phyloP scores from a whole-genome alignment of 352 stramenopile genomes.

The Pythium brassicae region DNA sequence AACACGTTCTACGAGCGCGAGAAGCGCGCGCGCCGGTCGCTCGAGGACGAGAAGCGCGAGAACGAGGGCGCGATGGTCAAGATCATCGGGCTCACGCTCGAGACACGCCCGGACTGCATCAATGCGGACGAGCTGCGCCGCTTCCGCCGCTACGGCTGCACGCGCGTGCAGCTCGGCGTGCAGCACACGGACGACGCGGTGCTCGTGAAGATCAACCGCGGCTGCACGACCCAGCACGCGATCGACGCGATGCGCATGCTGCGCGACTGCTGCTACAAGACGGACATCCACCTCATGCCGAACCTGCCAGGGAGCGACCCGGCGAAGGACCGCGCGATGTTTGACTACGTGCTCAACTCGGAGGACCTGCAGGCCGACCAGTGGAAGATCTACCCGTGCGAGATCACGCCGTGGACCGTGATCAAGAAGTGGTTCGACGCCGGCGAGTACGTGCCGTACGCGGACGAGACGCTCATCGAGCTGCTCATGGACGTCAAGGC shows the following conservation, averaged over 20 bases:
- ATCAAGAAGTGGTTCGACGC: conserved; percentile 90
- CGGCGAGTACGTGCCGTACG: conserved; percentile 87
- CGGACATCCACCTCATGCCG: conserved; percentile 92
- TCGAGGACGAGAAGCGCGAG: conserved; percentile 87
- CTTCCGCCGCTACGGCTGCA: conserved; percentile 83
- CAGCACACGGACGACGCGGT: conserved; percentile 91
- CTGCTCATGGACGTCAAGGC: conserved; percentile 89
- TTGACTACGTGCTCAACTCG: conserved; percentile 86
- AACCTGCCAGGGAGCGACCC: conserved; percentile 85
- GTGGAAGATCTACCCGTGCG: conserved; percentile 95
- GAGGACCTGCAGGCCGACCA: conserved; percentile 90
- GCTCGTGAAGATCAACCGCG: conserved; percentile 90
- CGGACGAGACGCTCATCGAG: conserved; percentile 83
- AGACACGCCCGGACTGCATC: conserved; percentile 90
- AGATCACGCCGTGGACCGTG: conserved; percentile 89
- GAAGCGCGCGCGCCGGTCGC: conserved; percentile 57
- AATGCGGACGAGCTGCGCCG: conserved; percentile 81
- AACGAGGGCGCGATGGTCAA: conserved; percentile 84
- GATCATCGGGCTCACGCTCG: conserved; percentile 90
- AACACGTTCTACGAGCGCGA: conserved; percentile 88
- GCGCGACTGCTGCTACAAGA: conserved; percentile 93
- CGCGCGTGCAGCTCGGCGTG: conserved; percentile 87
- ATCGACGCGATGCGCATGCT: conserved; percentile 78
- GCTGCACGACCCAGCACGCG: conserved; percentile 70
- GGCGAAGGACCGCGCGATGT: conserved; percentile 87